These are phyloP conservation scores for Castanopsis chinensis DNA, from an alignment of 306 rosid species.

Conservation along the genomic window DNA sequence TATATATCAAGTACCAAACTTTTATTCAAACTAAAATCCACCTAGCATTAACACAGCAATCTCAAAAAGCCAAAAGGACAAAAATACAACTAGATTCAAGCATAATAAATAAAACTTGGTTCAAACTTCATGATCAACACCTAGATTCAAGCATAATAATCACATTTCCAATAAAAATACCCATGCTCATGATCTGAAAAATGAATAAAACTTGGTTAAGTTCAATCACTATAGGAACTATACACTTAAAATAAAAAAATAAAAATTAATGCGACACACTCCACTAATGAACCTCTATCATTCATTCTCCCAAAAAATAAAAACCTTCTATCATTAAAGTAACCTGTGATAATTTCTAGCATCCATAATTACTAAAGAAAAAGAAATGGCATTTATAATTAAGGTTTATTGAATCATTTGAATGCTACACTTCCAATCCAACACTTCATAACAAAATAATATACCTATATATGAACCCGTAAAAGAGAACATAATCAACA, in stretches of 20 bases:
- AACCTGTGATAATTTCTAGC: background rate
- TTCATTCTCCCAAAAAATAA: no score
- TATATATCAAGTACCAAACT: no score
- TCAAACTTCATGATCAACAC: no score
- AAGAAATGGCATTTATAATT: background rate
- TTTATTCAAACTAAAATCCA: no score
- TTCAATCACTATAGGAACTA: background rate
- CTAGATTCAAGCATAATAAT: background rate
- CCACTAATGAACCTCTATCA: background rate
- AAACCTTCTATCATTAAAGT: background rate
- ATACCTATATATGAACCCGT: background rate
- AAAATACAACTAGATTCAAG: no score
- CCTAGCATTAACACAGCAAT: no score
- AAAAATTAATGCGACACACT: background rate
- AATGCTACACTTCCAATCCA: no score
- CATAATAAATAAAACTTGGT: no score
- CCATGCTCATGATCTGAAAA: background rate
- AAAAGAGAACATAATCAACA: background rate
- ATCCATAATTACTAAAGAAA: background rate
- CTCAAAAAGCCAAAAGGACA: no score
- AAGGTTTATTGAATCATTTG: no score
- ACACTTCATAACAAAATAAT: background rate
- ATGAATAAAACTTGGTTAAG: constrained; percentile 1
- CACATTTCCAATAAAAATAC: background rate
- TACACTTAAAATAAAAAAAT: background rate